Percentiles rank a stretch among this genome's conserved stretches.
Evolutionary conservation across 805 yeast species (phyloP).

Genomic region (Metschnikowia gelsemii): DNA sequence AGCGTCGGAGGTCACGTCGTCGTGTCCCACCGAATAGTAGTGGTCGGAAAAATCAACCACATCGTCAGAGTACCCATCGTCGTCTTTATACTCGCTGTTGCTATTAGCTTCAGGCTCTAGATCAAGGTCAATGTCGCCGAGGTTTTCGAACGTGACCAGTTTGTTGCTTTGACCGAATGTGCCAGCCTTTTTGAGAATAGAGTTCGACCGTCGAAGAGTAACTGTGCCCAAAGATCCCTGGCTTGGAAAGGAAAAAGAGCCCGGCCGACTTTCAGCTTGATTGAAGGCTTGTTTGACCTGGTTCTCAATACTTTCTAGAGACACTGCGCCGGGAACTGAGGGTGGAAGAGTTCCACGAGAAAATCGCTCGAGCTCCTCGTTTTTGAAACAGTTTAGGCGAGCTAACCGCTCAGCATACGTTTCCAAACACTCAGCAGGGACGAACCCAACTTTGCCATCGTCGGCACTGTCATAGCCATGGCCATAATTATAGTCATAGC

Average conservation of each 20-base stretch:
- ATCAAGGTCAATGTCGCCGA: slow-evolving; percentile 30
- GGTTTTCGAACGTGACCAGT: slow-evolving; percentile 42
- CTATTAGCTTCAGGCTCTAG: slow-evolving; percentile 1
- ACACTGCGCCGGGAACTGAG: not conserved
- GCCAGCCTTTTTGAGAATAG: slow-evolving; percentile 18
- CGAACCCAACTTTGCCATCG: slow-evolving; percentile 83
- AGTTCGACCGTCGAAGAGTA: slow-evolving; percentile 13
- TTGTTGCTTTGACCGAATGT: slow-evolving; percentile 22
- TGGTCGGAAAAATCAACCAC: slow-evolving; percentile 4
- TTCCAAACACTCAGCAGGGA: slow-evolving; percentile 94
- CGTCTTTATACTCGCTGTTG: not conserved
- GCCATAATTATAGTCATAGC: too few relatives aligned
- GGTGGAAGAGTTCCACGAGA: slow-evolving; percentile 8
- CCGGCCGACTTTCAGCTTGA: not conserved
- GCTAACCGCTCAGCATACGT: slow-evolving; percentile 91
- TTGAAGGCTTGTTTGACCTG: not conserved
- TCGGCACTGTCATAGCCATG: too few relatives aligned
- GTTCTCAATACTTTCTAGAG: not conserved
- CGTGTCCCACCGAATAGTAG: slow-evolving; percentile 25
- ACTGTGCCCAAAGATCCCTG: not conserved
- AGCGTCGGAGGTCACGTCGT: slow-evolving; percentile 16
- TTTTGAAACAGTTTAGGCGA: slow-evolving; percentile 85
- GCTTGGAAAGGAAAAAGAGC: not conserved
- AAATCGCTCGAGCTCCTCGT: slow-evolving; percentile 60
- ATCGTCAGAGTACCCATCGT: slow-evolving; percentile 12